These are phyloP conservation scores for Letharia lupina DNA, from an alignment of 495 filamentous ascomycete species.

Conservation along the genomic window DNA sequence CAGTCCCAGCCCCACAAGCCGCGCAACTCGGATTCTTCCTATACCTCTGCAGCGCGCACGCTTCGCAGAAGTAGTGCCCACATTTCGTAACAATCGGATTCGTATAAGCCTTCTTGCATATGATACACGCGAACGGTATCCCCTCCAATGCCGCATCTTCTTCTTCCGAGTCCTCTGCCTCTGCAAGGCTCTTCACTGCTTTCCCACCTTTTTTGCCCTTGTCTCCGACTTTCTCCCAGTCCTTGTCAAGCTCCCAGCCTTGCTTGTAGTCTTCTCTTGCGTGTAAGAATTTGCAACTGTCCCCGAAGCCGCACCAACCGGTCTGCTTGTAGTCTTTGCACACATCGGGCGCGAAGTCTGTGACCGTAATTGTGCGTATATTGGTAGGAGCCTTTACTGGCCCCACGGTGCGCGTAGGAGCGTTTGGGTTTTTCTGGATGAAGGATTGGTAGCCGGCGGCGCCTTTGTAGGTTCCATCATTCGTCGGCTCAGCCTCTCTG, in stretches of 20 bases:
- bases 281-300: constrained; percentile 44
- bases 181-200: constrained; percentile 36
- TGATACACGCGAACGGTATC: constrained; percentile 93
- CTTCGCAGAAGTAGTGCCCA: constrained; percentile 91
- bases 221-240: constrained; percentile 82
- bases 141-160: constrained; percentile 73
- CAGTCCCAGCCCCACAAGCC: constrained; percentile 73
- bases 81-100: constrained; percentile 82
- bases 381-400: constrained; percentile 86
- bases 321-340: constrained; percentile 95
- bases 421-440: constrained; percentile 76
- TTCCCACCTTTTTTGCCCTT: constrained; percentile 58
- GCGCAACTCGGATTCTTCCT: constrained; percentile 74
- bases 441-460: constrained; percentile 62
- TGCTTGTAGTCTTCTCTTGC: constrained; percentile 80
- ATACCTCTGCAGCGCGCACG: constrained; percentile 78
- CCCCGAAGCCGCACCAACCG: constrained; percentile 74
- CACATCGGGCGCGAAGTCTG: constrained; percentile 86
- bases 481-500: constrained; percentile 19
- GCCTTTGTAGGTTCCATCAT: constrained; percentile 69
- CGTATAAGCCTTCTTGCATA: constrained; percentile 76
- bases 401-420: constrained; percentile 61
- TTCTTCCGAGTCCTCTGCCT: constrained; percentile 52
- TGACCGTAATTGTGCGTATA: constrained; percentile 81
- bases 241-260: constrained; percentile 89